Evolutionary conservation across 2,329 filamentous ascomycete genomes (phyloP).

Genomic region (Phyllosticta paracitricarpa): DNA sequence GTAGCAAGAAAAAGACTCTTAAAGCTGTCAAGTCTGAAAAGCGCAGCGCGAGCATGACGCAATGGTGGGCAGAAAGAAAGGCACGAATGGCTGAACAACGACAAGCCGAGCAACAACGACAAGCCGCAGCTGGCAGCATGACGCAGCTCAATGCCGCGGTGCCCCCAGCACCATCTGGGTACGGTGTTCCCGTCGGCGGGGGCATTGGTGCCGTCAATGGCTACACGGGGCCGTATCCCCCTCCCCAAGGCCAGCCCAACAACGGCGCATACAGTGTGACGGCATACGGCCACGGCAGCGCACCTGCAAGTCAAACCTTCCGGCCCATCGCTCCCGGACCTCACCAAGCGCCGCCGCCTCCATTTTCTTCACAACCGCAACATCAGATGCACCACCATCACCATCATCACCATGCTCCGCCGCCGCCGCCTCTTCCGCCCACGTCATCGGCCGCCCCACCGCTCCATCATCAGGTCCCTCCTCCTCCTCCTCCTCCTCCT

Average conservation of each 20-base stretch:
- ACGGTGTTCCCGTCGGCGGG: not conserved
- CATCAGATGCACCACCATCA: conserved; percentile 7
- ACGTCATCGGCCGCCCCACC: not conserved
- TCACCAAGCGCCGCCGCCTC: not conserved
- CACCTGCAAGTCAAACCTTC: conserved; percentile 1
- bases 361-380: not conserved
- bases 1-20: conserved; percentile 6
- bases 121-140: conserved; percentile 1
- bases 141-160: not conserved
- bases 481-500: conserved; percentile 50
- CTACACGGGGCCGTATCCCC: conserved; percentile 5
- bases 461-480: not conserved
- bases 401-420: conserved; percentile 6
- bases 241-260: conserved; percentile 1
- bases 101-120: conserved; percentile 13
- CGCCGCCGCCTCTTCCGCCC: not conserved
- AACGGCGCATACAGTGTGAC: not conserved
- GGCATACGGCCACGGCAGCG: not conserved
- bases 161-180: not conserved
- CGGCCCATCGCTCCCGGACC: conserved; percentile 7
- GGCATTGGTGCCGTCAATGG: not conserved
- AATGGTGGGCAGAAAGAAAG: conserved; percentile 38
- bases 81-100: conserved; percentile 23
- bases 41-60: conserved; percentile 34
- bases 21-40: conserved; percentile 33